Conservation (phyloP, 345 rosid genomes). For the Salix udensis region DNA sequence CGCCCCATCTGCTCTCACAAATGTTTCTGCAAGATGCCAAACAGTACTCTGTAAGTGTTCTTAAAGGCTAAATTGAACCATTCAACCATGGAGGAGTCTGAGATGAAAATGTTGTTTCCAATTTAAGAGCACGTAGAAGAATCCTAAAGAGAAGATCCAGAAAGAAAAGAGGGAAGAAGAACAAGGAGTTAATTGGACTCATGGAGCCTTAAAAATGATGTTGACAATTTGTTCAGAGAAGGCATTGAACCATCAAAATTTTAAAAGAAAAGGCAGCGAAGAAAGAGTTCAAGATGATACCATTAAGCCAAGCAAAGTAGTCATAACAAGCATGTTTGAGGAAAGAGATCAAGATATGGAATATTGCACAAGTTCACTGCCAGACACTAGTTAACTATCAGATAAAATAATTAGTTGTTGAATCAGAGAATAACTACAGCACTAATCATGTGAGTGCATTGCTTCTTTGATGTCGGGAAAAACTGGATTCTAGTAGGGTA, state of each 20-base stretch:
- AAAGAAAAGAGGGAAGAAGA: neutral
- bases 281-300: too few species aligned
- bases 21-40: conserved; percentile 65
- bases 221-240: neutral
- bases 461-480: too few species aligned
- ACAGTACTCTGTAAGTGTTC: conserved; percentile 11
- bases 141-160: neutral
- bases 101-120: neutral
- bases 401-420: too few species aligned
- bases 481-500: too few species aligned
- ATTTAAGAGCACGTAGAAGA: neutral
- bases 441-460: too few species aligned
- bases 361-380: too few species aligned
- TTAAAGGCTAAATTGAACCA: neutral
- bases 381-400: too few species aligned
- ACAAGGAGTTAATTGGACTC: neutral
- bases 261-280: neutral
- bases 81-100: neutral
- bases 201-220: neutral
- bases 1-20: conserved; percentile 97
- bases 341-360: too few species aligned
- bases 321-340: too few species aligned
- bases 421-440: too few species aligned
- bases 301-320: too few species aligned
- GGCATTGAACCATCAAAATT: neutral